Base-by-base conservation (phyloP, 305 asterid genomes). In the Stenogyne calaminthoides region DNA sequence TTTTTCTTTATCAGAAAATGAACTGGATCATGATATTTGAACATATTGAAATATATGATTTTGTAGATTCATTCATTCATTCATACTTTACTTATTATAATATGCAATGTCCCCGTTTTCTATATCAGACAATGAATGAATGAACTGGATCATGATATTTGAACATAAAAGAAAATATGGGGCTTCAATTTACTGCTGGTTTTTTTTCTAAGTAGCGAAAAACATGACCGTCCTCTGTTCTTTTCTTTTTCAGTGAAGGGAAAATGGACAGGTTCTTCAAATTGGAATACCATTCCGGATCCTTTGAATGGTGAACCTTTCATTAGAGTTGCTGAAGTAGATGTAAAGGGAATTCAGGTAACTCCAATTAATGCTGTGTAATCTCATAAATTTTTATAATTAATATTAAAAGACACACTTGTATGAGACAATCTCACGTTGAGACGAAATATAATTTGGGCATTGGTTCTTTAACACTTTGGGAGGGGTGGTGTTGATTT, bases 281-380 rank as follows among this genome's bases (percentile, higher is more conserved):
- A n/a, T 54, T 91, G 92, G 92, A 92, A 86, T 76, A 87, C 90
- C 2, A 71, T 95, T 66, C 79, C 84, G 22, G 98, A 95, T 81
- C 97, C 98, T 64, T 82, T 95, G 77, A 95, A 95, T 72, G 99
- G 99, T 62, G 98, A 95, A 67, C 44, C 97, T 7, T 92, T 95
- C 70, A 95, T 95, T 70, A 89, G 84, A 77, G 97, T 95, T 77
- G 72, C 95, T n/a, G 97, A 95, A 84, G 88, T 91, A 61, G 89
- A 92, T 76, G 93, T 76, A 59, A 80, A 84, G 19, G 98, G 84
- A 57, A 76, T 89, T 63, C 85, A 87, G 88, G 99, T 91, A 68
- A 15, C 63, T 49, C 7, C 10, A 51, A 29, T 52, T 7, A 55
- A 52, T 54, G 54, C 0, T 14, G 54, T 46, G 5, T 42, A 42